A percentile compares a stretch with the other conserved stretches of the same genome.
Evolutionary conservation across 805 yeast genomes (phyloP).

Genomic region (Metschnikowia kofuensis): DNA sequence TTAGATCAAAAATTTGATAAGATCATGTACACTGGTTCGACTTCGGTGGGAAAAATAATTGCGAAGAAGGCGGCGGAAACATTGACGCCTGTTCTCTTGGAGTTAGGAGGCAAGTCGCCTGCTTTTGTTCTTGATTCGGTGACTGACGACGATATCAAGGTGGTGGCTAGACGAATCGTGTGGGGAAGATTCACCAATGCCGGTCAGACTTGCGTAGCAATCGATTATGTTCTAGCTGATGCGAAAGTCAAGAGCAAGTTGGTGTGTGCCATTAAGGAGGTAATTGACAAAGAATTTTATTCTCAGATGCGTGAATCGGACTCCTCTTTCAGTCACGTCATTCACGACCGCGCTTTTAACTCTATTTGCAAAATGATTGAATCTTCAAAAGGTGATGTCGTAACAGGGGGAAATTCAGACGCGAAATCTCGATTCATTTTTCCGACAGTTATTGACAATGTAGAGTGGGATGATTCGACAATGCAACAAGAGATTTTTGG

Average conservation of each 20-base stretch:
- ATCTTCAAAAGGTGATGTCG: conserved; percentile 51
- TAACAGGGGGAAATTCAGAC: conserved; percentile 46
- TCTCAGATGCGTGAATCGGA: conserved; percentile 30
- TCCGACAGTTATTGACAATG: conserved; percentile 72
- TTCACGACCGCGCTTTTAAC: conserved; percentile 52
- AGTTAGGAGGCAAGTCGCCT: conserved; percentile 93
- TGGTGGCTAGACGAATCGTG: conserved; percentile 56
- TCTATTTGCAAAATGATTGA: conserved; percentile 45
- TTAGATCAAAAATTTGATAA: conserved; percentile 70
- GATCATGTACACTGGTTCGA: conserved; percentile 84
- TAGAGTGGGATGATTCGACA: conserved; percentile 60
- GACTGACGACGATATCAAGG: conserved; percentile 40
- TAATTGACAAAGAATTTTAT: conserved; percentile 44
- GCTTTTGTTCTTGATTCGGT: conserved; percentile 59
- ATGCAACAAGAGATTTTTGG: conserved; percentile 83
- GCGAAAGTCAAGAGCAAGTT: conserved; percentile 53
- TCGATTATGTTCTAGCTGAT: conserved; percentile 78
- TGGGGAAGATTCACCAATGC: conserved; percentile 80
- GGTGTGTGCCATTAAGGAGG: conserved; percentile 37
- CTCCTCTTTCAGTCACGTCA: conserved; percentile 53
- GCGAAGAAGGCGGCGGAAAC: conserved; percentile 81
- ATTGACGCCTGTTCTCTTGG: conserved; percentile 77
- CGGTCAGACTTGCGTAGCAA: conserved; percentile 91
- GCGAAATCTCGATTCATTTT: conserved; percentile 48
- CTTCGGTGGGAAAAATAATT: conserved; percentile 70